Evolutionary conservation across 2,329 filamentous ascomycete genomes (phyloP).

Genomic region (Orbilia quercus): DNA sequence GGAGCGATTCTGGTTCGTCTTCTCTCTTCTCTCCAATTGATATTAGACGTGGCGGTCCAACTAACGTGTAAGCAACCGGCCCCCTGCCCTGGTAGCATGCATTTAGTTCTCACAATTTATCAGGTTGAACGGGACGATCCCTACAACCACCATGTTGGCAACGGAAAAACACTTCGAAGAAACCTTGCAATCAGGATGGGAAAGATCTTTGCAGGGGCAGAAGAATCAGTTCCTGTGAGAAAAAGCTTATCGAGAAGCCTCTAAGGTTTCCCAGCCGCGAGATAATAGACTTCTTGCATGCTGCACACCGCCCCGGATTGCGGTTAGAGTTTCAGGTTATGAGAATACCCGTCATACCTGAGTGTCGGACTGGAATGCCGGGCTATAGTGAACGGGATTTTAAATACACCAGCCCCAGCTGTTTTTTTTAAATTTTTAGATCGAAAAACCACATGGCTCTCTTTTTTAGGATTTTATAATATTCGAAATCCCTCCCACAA

Average conservation of each 20-base stretch:
- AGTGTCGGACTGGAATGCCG: slow-evolving; percentile 11
- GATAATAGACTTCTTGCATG: slow-evolving; percentile 29
- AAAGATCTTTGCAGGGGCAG: slow-evolving; percentile 36
- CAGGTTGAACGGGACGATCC: slow-evolving; percentile 18
- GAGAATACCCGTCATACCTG: slow-evolving; percentile 7
- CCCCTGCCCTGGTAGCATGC: background rate
- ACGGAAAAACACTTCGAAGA: background rate
- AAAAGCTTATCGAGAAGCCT: slow-evolving; percentile 27
- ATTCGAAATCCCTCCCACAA: slow-evolving; percentile 5
- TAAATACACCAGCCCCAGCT: slow-evolving; percentile 28
- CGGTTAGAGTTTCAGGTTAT: slow-evolving; percentile 43
- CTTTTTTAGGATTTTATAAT: slow-evolving; percentile 20
- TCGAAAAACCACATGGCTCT: background rate
- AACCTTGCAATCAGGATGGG: background rate
- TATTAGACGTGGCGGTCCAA: no score
- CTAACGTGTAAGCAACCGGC: slow-evolving; percentile 26
- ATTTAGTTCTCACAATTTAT: slow-evolving; percentile 15
- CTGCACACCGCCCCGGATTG: slow-evolving; percentile 25
- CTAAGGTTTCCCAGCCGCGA: slow-evolving; percentile 24
- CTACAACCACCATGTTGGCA: slow-evolving; percentile 2
- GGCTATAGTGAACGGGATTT: slow-evolving; percentile 17
- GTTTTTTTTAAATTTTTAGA: background rate
- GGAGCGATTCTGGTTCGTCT: no score
- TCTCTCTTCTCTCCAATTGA: background rate
- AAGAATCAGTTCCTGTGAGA: slow-evolving; percentile 34